These are phyloP conservation scores for Pyricularia pennisetigena DNA, from an alignment of 2,329 filamentous ascomycete species.

Conservation along the genomic window DNA sequence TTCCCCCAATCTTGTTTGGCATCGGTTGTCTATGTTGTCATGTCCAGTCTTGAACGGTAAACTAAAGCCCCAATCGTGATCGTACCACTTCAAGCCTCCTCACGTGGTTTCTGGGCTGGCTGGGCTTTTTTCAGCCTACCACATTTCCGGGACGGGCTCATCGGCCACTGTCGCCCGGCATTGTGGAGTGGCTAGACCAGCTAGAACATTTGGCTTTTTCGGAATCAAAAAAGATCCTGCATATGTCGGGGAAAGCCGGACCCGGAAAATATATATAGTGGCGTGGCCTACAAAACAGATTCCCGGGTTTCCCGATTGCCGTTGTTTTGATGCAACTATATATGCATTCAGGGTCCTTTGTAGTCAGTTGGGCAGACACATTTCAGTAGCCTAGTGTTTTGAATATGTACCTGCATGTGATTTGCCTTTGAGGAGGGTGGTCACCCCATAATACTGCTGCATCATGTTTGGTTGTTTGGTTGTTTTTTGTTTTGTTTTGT, in stretches of 20 bases:
- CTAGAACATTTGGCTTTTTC: background rate
- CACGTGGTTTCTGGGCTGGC: background rate
- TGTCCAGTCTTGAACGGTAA: no score
- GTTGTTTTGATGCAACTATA: background rate
- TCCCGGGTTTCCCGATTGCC: background rate
- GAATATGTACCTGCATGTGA: background rate
- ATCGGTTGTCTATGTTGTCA: no score
- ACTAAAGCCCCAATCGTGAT: no score
- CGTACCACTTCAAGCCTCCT: background rate
- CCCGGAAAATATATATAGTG: background rate
- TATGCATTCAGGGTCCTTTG: background rate
- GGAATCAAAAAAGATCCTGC: background rate
- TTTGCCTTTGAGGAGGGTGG: background rate
- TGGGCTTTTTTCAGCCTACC: no score
- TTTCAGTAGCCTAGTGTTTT: background rate
- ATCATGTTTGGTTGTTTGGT: background rate
- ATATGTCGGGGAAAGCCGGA: background rate
- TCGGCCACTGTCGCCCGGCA: background rate
- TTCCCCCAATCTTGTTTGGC: no score
- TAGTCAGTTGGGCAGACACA: background rate
- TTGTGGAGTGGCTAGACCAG: background rate
- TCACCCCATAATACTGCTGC: background rate
- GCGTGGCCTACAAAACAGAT: no score
- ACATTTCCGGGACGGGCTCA: no score
- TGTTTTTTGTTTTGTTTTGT: no score